Conservation (phyloP, 1,139 yeast species). For the Lizanozyma gosingica region DNA sequence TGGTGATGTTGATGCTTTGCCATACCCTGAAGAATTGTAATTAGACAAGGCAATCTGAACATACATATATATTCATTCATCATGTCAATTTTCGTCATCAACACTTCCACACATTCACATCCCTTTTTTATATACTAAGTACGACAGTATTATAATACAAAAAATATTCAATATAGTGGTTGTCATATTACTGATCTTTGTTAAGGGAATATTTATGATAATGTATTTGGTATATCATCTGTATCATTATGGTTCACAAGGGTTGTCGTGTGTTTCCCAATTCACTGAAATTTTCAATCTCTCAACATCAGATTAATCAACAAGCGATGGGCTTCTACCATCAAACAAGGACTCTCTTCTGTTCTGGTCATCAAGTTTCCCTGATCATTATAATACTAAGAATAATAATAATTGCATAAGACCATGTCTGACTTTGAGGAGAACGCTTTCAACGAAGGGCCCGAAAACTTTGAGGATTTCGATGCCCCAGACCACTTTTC, state of each 20-base stretch:
- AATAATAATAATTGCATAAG: not conserved
- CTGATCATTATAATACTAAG: too few relatives aligned
- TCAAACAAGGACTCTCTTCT: too few relatives aligned
- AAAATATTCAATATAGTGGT: not conserved
- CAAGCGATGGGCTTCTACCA: not conserved
- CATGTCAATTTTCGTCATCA: slow-evolving; percentile 1
- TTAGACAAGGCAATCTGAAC: slow-evolving; percentile 1
- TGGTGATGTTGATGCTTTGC: slow-evolving; percentile 84
- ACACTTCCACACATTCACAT: not conserved
- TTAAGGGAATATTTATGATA: too few relatives aligned
- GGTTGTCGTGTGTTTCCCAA: not conserved
- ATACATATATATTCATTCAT: not conserved
- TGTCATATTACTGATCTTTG: too few relatives aligned
- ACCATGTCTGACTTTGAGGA: slow-evolving; percentile 44
- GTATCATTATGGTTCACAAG: too few relatives aligned
- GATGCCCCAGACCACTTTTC: slow-evolving; percentile 28
- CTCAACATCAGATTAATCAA: not conserved
- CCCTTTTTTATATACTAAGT: too few relatives aligned
- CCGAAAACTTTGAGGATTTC: slow-evolving; percentile 46
- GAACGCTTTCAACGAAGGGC: slow-evolving; percentile 64
- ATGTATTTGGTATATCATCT: too few relatives aligned
- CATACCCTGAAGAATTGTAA: slow-evolving; percentile 84
- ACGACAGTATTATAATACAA: not conserved
- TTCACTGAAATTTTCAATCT: too few relatives aligned
- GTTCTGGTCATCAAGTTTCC: too few relatives aligned